These are phyloP conservation scores for Sporothrix humicola DNA, from an alignment of 2,329 filamentous ascomycete genomes.

Conservation along the genomic window DNA sequence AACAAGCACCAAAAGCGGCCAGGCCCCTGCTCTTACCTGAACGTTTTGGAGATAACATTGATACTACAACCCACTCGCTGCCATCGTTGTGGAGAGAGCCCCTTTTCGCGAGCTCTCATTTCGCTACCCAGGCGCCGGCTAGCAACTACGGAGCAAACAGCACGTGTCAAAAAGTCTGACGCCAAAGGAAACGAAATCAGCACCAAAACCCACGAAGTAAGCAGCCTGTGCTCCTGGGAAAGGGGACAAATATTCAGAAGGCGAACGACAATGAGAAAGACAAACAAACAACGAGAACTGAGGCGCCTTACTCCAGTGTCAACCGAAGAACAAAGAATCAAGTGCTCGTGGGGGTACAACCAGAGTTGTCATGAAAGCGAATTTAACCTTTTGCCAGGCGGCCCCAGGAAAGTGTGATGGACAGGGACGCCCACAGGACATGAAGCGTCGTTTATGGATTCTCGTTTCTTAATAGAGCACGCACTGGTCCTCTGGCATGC, in stretches of 20 bases:
- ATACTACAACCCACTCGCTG: neutral
- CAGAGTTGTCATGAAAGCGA: neutral
- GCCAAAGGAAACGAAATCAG: neutral
- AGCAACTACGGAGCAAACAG: conserved; percentile 4
- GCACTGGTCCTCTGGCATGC: neutral
- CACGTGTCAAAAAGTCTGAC: conserved; percentile 1
- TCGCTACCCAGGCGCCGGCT: conserved; percentile 13
- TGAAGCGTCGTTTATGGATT: conserved; percentile 4
- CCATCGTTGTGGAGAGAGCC: conserved; percentile 10
- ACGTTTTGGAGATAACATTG: conserved; percentile 23
- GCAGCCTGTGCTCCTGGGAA: neutral
- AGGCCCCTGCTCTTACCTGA: neutral
- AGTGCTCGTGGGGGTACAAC: neutral
- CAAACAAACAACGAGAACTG: too few relatives aligned
- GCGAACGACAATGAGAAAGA: neutral
- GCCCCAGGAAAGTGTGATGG: conserved; percentile 27
- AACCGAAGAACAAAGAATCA: too few relatives aligned
- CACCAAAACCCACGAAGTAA: neutral
- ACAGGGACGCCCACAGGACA: conserved; percentile 14
- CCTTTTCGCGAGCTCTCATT: conserved; percentile 2
- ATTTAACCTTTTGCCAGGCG: conserved; percentile 22
- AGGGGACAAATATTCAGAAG: too few relatives aligned
- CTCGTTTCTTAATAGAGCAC: neutral
- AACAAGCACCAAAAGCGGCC: neutral
- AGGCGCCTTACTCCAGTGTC: too few relatives aligned